Base-by-base conservation (phyloP, 2,329 filamentous ascomycete genomes). In the Emmonsia crescens region DNA sequence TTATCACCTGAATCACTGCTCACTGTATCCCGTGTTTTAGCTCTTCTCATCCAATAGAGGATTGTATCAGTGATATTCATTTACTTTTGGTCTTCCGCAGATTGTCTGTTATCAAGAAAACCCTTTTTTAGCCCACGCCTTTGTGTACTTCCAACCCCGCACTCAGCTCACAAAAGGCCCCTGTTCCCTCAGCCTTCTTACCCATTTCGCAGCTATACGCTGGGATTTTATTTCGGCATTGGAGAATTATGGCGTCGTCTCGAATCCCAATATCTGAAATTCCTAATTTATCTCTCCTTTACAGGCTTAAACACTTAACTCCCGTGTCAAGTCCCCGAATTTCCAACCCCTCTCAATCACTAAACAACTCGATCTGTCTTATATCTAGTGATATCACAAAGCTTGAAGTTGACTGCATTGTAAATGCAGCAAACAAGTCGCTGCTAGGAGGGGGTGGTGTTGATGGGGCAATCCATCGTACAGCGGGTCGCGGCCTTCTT, bases 381-480 rank as follows among this genome's bases (percentile, higher is more conserved):
- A 80, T 91, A 66, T 82, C 84, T 61, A 84, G 85, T 67, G 91
- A 96, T 73, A 95, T 97, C 74, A 96, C 92, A 16, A 85, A 80
- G 16, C 83, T 97, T 3, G 73, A 81, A 38, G 82, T 91, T 54
- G 89, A 91, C 70, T 88, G 88, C 65, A 94, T 96, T 67, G 92
- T 97, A 73, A 97, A 97, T 73, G 93, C 94, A 0, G 93, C 94
- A 52, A 97, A 97, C 74, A 76, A 75, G 10, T 82, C 81, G 1
- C 83, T 97, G 0, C 80, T 89, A 0, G 91, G 92, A 60, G 94
- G 94, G 60, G 91, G 91, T n/a, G 94, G 94, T 42, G 91, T 97
- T 19, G 88, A 92, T 70, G 89, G 88, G 48, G 89, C 91, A 33
- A 96, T 97, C 68, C 94, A 97, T 73, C 75, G 82, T 36, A 91